phyloP scores from a whole-genome alignment of 305 asterid genomes.

The Euphrasia arctica region DNA sequence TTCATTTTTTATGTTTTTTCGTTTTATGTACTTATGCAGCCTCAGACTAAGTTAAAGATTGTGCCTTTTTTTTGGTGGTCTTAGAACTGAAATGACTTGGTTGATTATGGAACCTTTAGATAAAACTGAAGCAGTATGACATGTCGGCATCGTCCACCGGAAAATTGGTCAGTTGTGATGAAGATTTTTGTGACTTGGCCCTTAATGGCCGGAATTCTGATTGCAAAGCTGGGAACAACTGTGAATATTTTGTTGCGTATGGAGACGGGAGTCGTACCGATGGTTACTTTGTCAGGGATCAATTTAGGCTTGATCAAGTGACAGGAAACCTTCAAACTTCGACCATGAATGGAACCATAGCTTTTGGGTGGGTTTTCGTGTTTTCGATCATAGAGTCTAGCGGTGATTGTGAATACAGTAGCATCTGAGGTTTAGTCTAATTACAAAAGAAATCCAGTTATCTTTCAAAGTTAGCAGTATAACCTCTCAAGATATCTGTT shows the following conservation, averaged over 20 bases:
- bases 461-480: constrained; percentile 2
- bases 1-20: not conserved
- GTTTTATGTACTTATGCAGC: not conserved
- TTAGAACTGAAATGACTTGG: constrained; percentile 23
- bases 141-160: constrained; percentile 67
- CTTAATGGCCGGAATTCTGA: constrained; percentile 43
- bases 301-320: constrained; percentile 60
- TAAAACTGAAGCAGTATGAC: constrained; percentile 68
- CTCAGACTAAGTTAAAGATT: not conserved
- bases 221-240: constrained; percentile 70
- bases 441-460: not conserved
- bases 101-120: constrained; percentile 36
- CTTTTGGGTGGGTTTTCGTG: constrained; percentile 72
- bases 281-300: constrained; percentile 73
- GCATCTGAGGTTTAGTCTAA: not conserved
- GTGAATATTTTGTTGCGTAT: constrained; percentile 61
- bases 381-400: constrained; percentile 22
- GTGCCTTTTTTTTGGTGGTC: not conserved
- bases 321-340: constrained; percentile 61
- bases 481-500: not conserved
- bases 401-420: not conserved
- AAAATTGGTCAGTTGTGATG: constrained; percentile 56
- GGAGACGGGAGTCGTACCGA: constrained; percentile 81
- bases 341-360: constrained; percentile 55
- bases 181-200: constrained; percentile 63